A percentile compares a stretch with the other conserved stretches of the same genome.
Conservation (phyloP, 2,329 filamentous ascomycete genomes). For the Fusarium sp. region DNA sequence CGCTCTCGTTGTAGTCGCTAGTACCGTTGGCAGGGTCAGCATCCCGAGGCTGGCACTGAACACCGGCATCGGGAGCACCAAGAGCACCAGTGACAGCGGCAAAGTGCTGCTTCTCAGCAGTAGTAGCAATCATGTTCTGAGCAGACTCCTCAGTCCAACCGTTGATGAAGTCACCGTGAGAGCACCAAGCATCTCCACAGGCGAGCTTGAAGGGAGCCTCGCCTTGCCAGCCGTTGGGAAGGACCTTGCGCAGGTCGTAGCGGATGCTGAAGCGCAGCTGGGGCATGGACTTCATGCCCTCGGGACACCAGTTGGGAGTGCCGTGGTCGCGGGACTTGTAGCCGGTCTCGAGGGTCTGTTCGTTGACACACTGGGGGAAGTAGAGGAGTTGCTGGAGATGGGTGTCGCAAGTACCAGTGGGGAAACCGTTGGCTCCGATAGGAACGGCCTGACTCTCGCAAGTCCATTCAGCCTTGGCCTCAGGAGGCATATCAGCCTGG, state of each 20-base stretch:
- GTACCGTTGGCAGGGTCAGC: constrained; percentile 56
- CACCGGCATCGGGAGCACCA: constrained; percentile 26
- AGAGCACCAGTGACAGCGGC: constrained; percentile 45
- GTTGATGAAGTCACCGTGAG: constrained; percentile 61
- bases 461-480: constrained; percentile 48
- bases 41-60: constrained; percentile 50
- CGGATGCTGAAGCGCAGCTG: constrained; percentile 60
- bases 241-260: constrained; percentile 56
- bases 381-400: constrained; percentile 40
- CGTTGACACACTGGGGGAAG: constrained; percentile 43
- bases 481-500: constrained; percentile 11
- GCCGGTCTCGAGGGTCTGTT: constrained; percentile 35
- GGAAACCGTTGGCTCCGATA: constrained; percentile 34
- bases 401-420: constrained; percentile 30
- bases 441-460: constrained; percentile 50
- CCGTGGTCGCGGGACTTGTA: constrained; percentile 36
- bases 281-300: constrained; percentile 58
- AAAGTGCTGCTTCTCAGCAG: constrained; percentile 51
- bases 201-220: constrained; percentile 57
- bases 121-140: constrained; percentile 54
- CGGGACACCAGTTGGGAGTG: constrained; percentile 53
- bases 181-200: constrained; percentile 55
- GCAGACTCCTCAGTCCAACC: constrained; percentile 52
- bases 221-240: constrained; percentile 59
- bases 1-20: constrained; percentile 50